Base-by-base conservation (phyloP, 305 asterid species). In the Petunia hybrid region DNA sequence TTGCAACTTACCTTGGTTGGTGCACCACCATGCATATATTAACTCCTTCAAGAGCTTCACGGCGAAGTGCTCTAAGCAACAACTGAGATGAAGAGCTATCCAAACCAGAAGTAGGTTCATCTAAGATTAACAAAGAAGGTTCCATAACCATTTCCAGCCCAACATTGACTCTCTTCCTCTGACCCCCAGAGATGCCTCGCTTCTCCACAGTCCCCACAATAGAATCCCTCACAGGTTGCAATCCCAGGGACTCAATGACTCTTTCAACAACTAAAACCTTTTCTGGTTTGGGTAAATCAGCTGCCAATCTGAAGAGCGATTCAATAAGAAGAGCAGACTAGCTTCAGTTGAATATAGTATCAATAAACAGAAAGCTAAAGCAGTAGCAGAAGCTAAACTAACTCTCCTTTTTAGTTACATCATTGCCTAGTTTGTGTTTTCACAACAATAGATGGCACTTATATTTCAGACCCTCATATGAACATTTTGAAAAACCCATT, bases 81-180 rank as follows among this genome's bases (percentile, higher is more conserved):
- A 93, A 87, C 48, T 88, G 90, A 81, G 97, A 93, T 36, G 98
- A 92, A 82, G 97, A 89, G 83, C 97, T 92, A 84, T 93, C 98
- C 83, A 92, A 87, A 68, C 98, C 98, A 69, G 98, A 92, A 38
- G 98, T 93, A 41, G 98, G 98, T 83, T 93, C 98, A 80, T 93
- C 98, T 83, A 93, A 86, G 87, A 93, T 92, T 85, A 93, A 86
- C 79, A 93, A 89, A 1, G 97, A 92, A 84, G 98, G 98, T 76
- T 93, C 97, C 92, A 93, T 93, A 40, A 93, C 97, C 98, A 93
- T 91, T 87, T 93, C 98, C n/a, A 92, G 90, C 67, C 98, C 97
- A 43, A 93, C 97, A 85, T 92, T 93, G 57, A 92, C 98, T 82
- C 98, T 82, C 85, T 93, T 93, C 86, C 93, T 90, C 83, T 92